Conservation (phyloP, 805 yeast genomes). For the Pichia manshurica region DNA sequence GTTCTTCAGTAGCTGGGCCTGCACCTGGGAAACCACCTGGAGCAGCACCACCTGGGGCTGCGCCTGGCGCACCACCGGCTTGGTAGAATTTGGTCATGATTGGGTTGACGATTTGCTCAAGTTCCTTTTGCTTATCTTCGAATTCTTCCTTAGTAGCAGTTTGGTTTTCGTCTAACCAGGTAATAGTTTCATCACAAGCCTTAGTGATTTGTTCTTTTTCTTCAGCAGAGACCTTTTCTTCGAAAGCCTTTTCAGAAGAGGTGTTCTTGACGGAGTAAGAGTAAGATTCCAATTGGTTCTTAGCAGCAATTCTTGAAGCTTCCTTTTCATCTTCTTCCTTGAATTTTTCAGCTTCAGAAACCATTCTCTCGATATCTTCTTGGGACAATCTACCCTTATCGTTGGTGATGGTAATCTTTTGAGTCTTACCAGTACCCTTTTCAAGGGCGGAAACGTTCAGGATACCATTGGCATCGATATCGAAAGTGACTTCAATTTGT, state of each 20-base stretch:
- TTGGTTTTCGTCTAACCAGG: slow-evolving; percentile 91
- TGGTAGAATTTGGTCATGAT: slow-evolving; percentile 96
- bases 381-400: slow-evolving; percentile 53
- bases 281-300: slow-evolving; percentile 93
- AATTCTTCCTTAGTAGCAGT: slow-evolving; percentile 91
- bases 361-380: slow-evolving; percentile 60
- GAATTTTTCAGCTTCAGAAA: slow-evolving; percentile 57
- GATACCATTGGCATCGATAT: slow-evolving; percentile 77
- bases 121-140: slow-evolving; percentile 89
- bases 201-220: slow-evolving; percentile 55
- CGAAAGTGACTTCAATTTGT: slow-evolving; percentile 70
- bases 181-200: slow-evolving; percentile 79
- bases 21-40: slow-evolving; percentile 46
- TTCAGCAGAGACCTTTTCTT: slow-evolving; percentile 59
- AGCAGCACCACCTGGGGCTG: slow-evolving; percentile 49
- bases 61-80: slow-evolving; percentile 80
- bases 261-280: slow-evolving; percentile 89
- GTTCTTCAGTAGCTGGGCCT: slow-evolving; percentile 46
- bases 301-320: slow-evolving; percentile 85
- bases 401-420: slow-evolving; percentile 44
- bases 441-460: slow-evolving; percentile 55
- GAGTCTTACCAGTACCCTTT: slow-evolving; percentile 47
- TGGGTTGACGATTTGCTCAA: slow-evolving; percentile 93
- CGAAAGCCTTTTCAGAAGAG: slow-evolving; percentile 65
- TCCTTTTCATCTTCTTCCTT: slow-evolving; percentile 59